Base-by-base conservation (phyloP, 2,329 filamentous ascomycete species). In the Aspergillus intermedius region DNA sequence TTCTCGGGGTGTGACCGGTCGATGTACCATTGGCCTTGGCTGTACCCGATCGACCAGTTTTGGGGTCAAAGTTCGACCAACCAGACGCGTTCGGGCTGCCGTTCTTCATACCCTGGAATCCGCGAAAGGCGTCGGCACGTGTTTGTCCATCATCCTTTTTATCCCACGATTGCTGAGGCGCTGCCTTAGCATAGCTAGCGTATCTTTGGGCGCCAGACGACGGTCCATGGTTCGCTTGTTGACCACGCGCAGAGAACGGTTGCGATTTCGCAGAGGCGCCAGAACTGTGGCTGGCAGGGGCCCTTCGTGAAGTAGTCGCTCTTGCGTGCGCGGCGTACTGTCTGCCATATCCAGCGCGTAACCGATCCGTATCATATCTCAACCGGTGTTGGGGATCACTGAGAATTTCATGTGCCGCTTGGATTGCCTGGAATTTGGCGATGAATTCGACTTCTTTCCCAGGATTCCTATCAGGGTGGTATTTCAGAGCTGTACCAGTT, bases 401-500 rank as follows among this genome's bases (percentile, higher is more conserved):
- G 42, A 88, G 73, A 46, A 95, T 77, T 65, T 95, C 90, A 63
- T 94, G 84, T 19, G 90, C 90, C 4, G 86, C 82, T 68, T 94
- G 88, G 44, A 95, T 94, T 44, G 84, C 80, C 66, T 94, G 87
- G 62, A 95, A 95, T 62, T 88, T 87, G 28, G 85, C 77, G 56
- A 87, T 88, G 63, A 86, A 86, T 62, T 91, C 88, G 49, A 80
- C 72, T 69, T 95, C 89, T 61, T 81, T 82, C 45, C 90, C 90
- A 9, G 86, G 88, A 62, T 95, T 95, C 51, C 90, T 85, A 66
- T 95, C 90, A 6, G 90, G 90, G 62, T 95, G 90, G 61, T 87
- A 94, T 67, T 87, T 87, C 42, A 94, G 75, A 43, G 89, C 89
- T 89, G 49, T 39, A 32, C 25, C 28, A 8, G 42, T 63, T 37